Evolutionary conservation across 495 filamentous ascomycete species (phyloP), one percentile per base, ranked within the genome.

Genomic region (Neurospora intermedia): DNA sequence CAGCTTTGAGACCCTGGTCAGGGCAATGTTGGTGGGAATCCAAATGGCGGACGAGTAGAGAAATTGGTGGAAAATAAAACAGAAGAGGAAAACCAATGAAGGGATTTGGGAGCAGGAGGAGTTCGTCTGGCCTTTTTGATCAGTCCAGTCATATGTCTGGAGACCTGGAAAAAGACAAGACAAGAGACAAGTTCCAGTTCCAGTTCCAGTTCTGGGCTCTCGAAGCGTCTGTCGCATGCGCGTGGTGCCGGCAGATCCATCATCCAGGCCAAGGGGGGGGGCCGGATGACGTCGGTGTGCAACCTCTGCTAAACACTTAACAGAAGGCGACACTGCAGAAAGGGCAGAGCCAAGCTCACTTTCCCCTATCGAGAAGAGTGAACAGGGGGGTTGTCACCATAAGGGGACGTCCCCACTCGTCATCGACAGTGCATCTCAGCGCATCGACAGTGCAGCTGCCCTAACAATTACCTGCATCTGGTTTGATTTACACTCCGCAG

Each of bases 221-320:
- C 13, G 54, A 35, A 31, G 27, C 27, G 27, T 31, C 27, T 31
- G 27, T 31, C 27, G 27, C 27, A 31, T 31, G 27, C 27, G 27
- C 27, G 27, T 35, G 23, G 54, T 35, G 54, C 54, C 38, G 62
- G 62, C 42, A 27, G 42, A 76, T 23, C 40, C 73, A 31, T 31
- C 27, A n/a, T n/a, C 27, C 27, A 62, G 69, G 46, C 27, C 18
- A 72, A 54, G 27, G 27, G 27, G 27, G 27, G 27, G n/a, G n/a
- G n/a, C n/a, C n/a, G n/a, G 71, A 78, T 78, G 77, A 78, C 77
- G 77, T 78, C 77, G 76, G 73, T 75, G 75, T 75, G 70, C 76
- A 62, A 75, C 75, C 54, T 66, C 31, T 38, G 6, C 35, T 38
- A 6, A 4, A 2, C 35, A 38, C 35, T 31, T 31, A 66, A 66